Conservation (phyloP, 768 basidiomycete species). For the Calocera viscosa region DNA sequence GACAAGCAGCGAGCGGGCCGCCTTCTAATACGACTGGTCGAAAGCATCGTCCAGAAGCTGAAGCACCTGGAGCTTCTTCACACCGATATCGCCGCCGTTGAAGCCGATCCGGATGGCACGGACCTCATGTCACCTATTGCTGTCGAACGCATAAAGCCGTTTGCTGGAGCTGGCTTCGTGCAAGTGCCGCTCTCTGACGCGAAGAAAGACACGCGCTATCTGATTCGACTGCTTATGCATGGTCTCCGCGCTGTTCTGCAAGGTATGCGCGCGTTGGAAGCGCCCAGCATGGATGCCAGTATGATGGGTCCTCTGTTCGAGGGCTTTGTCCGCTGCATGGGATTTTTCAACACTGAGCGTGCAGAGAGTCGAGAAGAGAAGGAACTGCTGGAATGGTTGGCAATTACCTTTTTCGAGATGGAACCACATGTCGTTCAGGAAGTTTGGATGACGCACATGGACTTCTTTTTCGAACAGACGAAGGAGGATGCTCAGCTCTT, state of each 20-base stretch:
- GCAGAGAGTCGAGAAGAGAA: constrained; percentile 42
- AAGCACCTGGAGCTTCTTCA: constrained; percentile 62
- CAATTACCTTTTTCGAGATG: constrained; percentile 62
- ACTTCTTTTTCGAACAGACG: constrained; percentile 66
- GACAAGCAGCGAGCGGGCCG: constrained; percentile 52
- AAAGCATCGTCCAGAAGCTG: constrained; percentile 72
- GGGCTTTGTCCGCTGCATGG: constrained; percentile 70
- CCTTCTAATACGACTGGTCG: constrained; percentile 63
- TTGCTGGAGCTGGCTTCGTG: neutral
- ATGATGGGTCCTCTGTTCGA: constrained; percentile 80
- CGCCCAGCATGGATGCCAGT: constrained; percentile 69
- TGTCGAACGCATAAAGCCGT: neutral
- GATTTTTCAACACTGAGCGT: constrained; percentile 56
- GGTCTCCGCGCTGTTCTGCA: constrained; percentile 71
- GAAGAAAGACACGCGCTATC: constrained; percentile 34
- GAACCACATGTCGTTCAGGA: constrained; percentile 90
- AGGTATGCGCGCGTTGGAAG: constrained; percentile 67
- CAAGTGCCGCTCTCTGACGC: neutral
- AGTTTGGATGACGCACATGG: constrained; percentile 88
- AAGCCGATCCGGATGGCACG: neutral
- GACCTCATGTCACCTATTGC: neutral
- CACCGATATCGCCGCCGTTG: constrained; percentile 36
- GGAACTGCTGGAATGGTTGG: constrained; percentile 75
- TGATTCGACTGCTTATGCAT: constrained; percentile 80
- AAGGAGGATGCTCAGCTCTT: constrained; percentile 11